phyloP scores from a whole-genome alignment of 306 rosid genomes.

The Malus domestica region DNA sequence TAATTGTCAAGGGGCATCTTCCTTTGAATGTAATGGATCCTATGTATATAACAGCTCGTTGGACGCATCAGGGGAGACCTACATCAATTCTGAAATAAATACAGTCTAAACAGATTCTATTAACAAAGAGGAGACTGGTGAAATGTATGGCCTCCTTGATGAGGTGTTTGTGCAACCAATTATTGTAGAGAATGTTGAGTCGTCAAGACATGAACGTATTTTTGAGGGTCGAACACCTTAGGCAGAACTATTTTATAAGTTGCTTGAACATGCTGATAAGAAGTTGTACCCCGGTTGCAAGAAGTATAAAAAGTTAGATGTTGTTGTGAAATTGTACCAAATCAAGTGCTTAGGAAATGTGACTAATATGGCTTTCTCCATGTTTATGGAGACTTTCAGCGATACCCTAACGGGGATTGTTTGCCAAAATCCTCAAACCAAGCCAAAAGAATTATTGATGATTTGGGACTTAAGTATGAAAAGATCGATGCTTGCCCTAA shows the following conservation, averaged over 20 bases:
- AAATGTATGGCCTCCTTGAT: neutral
- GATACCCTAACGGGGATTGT: neutral
- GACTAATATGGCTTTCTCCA: neutral
- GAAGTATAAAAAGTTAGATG: neutral
- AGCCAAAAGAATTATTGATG: neutral
- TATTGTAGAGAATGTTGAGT: neutral
- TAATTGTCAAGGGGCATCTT: neutral
- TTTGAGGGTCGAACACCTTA: neutral
- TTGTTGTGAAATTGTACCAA: neutral
- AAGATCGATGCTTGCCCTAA: neutral
- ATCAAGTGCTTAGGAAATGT: neutral
- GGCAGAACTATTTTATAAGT: neutral
- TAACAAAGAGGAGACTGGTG: neutral
- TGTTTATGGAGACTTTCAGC: neutral
- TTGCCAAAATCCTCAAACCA: neutral
- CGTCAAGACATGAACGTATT: no score
- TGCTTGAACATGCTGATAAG: neutral
- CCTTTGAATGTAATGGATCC: neutral
- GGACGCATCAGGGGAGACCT: neutral
- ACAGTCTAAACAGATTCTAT: neutral
- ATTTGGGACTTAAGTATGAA: neutral
- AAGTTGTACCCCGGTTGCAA: neutral
- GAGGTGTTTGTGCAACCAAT: neutral
- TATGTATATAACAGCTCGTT: neutral
- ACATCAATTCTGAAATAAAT: neutral